Conservation (phyloP, 2,329 filamentous ascomycete species). For the Diaporthe velutina region DNA sequence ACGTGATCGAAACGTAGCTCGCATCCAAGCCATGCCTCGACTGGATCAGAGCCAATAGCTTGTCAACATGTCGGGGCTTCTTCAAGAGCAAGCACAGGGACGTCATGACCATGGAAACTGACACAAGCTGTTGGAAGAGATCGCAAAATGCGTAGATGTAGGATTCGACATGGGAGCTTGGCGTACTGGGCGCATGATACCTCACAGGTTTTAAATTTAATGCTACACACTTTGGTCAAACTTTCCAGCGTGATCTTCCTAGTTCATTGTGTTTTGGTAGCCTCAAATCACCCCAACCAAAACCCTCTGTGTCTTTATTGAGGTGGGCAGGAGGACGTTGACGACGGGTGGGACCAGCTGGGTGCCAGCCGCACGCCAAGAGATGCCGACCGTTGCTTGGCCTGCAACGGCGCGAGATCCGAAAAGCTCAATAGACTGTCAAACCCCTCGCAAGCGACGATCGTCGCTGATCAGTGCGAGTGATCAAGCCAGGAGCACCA, state of each 20-base stretch:
- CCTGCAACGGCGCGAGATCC: slow-evolving; percentile 3
- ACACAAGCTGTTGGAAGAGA: not conserved
- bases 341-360: slow-evolving; percentile 9
- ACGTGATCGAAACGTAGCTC: too few relatives aligned
- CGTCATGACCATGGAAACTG: not conserved
- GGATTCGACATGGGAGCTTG: not conserved
- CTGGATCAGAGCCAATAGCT: too few relatives aligned
- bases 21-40: too few relatives aligned
- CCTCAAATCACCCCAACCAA: too few relatives aligned
- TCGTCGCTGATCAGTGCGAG: not conserved
- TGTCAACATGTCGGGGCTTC: too few relatives aligned
- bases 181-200: not conserved
- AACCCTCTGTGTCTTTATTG: not conserved
- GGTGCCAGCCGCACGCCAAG: slow-evolving; percentile 11
- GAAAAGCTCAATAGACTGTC: not conserved
- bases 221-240: too few relatives aligned
- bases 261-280: not conserved
- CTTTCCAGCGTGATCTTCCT: not conserved
- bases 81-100: not conserved
- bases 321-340: not conserved
- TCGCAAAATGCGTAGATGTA: not conserved
- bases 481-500: not conserved
- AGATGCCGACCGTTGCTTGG: not conserved
- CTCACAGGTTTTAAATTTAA: not conserved
- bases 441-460: not conserved